Base-by-base conservation (phyloP, 495 filamentous ascomycete genomes). In the Penicillium roqueforti region DNA sequence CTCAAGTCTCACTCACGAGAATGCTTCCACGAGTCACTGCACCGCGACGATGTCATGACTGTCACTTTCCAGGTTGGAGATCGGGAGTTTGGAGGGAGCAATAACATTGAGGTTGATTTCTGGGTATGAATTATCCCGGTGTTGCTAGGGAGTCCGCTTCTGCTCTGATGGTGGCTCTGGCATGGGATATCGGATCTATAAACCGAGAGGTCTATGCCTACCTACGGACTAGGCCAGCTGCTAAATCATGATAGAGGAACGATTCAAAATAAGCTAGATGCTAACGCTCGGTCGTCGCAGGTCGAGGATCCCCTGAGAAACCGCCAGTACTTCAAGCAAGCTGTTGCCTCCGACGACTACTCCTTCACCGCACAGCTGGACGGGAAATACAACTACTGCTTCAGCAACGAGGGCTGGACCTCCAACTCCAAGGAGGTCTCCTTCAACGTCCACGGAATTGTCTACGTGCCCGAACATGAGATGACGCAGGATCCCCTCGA, bases 61-160 rank as follows among this genome's bases (percentile, higher is more conserved):
- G 92, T 98, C 28, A 93, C 91, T 14, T 98, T 96, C 78, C 93
- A 97, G 77, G 92, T 97, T 54, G 93, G 95, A 59, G 93, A 98
- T 68, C 75, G 95, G 51, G 93, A 98, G 63, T 97, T 97, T 70
- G 93, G 92, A 26, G 86, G 88, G 14, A 91, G 90, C 37, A 92
- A 93, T 11, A 97, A 97, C 65, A 76, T 98, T 16, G 93, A 97
- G 60, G 83, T 97, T 68, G 93, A 97, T 71, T 97, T 97, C 71
- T 98, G 92, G 93, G 93, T 97, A 85, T 52, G 83, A 66, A 16
- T 6, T 36, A 36, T 36, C 32, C 32, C 14, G 6, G 9, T 29
- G 6, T 43, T 2, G 7, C 23, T 28, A 6, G 40, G 18, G 5
- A n/a, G 22, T 44, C 8, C 6, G 23, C n/a, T 36, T 37, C 46